Evolutionary conservation across 208 protist genomes (phyloP).

Genomic region (Trichomonas gallinae): DNA sequence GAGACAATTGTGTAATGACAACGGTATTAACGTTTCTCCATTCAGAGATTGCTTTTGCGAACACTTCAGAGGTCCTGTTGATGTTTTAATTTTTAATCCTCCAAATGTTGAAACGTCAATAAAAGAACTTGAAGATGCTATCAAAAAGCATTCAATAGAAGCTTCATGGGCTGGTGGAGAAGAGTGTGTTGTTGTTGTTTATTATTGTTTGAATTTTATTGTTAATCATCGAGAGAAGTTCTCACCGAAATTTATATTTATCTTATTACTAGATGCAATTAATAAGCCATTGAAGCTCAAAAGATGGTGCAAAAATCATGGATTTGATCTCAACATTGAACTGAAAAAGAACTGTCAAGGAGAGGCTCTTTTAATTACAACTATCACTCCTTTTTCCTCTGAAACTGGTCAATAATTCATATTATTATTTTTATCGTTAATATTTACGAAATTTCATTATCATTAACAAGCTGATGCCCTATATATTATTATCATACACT

Average conservation of each 20-base stretch:
- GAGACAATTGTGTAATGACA: background rate
- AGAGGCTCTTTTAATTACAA: background rate
- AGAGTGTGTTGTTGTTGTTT: background rate
- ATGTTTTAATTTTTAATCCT: conserved; percentile 20
- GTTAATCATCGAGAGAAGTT: background rate
- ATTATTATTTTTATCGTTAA: too few species aligned
- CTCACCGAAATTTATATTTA: background rate
- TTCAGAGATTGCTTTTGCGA: background rate
- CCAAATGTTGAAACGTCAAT: background rate
- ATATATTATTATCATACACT: too few species aligned
- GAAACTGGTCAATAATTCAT: background rate
- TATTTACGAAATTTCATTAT: too few species aligned
- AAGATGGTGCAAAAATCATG: background rate
- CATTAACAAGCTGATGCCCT: too few species aligned
- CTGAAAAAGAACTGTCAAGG: background rate
- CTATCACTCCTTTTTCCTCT: background rate
- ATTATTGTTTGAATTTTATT: background rate
- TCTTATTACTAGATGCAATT: background rate
- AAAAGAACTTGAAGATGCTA: background rate
- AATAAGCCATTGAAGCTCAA: background rate
- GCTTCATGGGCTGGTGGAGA: background rate
- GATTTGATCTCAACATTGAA: background rate
- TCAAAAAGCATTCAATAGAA: background rate
- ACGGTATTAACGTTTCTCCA: background rate
- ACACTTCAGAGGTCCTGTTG: background rate